Conservation (phyloP, 495 filamentous ascomycete species). For the Neurospora tetrasperma region DNA sequence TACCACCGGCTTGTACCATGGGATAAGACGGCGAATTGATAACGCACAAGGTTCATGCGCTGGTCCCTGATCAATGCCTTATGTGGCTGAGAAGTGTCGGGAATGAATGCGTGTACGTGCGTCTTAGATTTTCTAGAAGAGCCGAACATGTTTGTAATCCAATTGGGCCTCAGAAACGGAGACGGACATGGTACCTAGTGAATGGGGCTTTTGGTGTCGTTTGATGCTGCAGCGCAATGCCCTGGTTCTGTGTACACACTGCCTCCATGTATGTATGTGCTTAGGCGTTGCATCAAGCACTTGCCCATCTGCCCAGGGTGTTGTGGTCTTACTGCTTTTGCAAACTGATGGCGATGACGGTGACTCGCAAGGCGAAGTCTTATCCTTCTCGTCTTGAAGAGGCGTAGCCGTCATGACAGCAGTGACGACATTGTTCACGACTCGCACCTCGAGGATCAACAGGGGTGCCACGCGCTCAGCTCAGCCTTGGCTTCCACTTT, state of each 20-base stretch:
- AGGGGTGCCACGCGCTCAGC: neutral
- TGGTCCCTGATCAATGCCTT: neutral
- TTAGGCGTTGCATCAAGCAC: neutral
- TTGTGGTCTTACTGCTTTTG: neutral
- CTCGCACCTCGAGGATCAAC: neutral
- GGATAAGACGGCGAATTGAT: neutral
- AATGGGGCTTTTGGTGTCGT: too few species aligned
- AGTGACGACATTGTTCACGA: neutral
- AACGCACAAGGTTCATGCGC: neutral
- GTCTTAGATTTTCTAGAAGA: neutral
- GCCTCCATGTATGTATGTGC: neutral
- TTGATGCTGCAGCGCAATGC: neutral
- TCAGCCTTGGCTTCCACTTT: neutral
- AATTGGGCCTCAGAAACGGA: neutral
- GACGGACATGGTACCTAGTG: neutral
- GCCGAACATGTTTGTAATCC: neutral
- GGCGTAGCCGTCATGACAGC: neutral
- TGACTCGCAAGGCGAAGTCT: neutral
- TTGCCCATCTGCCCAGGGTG: neutral
- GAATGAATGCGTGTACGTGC: neutral
- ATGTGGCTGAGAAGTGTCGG: neutral
- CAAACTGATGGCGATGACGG: neutral
- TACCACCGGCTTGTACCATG: neutral
- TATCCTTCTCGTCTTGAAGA: neutral
- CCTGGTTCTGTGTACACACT: neutral